These are phyloP conservation scores for Didymella arachidicola DNA, from an alignment of 2,329 filamentous ascomycete species.

Conservation along the genomic window DNA sequence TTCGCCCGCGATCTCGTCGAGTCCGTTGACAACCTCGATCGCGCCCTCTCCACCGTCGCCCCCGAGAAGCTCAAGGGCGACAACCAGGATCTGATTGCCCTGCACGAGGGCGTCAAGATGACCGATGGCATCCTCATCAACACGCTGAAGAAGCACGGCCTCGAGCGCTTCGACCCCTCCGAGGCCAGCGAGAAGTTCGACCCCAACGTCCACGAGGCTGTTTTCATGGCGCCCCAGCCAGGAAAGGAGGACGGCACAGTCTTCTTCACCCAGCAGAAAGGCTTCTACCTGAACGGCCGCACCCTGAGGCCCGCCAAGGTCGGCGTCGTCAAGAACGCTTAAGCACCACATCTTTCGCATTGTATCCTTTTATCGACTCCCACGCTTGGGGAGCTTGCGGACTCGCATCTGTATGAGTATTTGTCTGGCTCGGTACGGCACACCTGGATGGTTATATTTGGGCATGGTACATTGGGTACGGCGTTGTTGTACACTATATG, in stretches of 20 bases:
- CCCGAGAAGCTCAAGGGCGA: constrained; percentile 72
- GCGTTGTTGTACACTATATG: constrained; percentile 14
- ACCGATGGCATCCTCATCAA: constrained; percentile 87
- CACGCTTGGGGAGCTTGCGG: not conserved
- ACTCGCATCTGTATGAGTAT: constrained; percentile 19
- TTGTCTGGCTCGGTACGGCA: constrained; percentile 14
- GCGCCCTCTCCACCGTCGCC: constrained; percentile 82
- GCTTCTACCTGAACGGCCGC: constrained; percentile 91
- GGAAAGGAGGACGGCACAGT: constrained; percentile 90
- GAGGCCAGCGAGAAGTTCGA: constrained; percentile 84
- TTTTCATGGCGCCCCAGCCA: constrained; percentile 87
- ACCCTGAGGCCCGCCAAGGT: constrained; percentile 93
- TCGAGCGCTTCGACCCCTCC: constrained; percentile 84
- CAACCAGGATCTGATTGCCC: constrained; percentile 76
- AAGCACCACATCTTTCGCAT: constrained; percentile 21
- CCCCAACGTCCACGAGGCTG: constrained; percentile 95
- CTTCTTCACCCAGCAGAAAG: constrained; percentile 93
- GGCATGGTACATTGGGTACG: constrained; percentile 23
- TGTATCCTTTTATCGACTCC: not conserved
- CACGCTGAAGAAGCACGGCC: constrained; percentile 91
- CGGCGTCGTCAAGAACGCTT: constrained; percentile 87
- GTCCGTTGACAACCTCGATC: constrained; percentile 95
- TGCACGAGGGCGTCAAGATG: constrained; percentile 94
- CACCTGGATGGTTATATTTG: constrained; percentile 15
- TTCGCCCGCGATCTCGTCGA: constrained; percentile 97